Evolutionary conservation across 2,329 filamentous ascomycete species (phyloP).

Genomic region (Fusarium staphyleae): DNA sequence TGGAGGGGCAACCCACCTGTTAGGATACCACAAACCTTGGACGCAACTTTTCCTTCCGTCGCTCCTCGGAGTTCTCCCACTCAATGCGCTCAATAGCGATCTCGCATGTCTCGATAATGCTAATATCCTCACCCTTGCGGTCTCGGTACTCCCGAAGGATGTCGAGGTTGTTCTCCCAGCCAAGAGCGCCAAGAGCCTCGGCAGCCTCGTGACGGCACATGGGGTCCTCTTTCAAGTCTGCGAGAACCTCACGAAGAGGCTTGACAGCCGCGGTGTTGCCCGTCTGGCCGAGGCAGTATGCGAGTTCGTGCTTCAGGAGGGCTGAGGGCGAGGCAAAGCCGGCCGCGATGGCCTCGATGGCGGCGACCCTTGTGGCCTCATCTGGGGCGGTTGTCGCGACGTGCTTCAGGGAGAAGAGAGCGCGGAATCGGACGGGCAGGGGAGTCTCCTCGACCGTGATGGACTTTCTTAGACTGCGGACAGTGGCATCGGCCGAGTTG

Average conservation of each 20-base stretch:
- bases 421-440: conserved; percentile 89
- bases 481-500: conserved; percentile 51
- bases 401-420: conserved; percentile 97
- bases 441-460: conserved; percentile 82
- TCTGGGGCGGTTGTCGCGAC: conserved; percentile 74
- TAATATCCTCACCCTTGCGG: conserved; percentile 75
- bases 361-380: conserved; percentile 61
- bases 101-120: conserved; percentile 94
- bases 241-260: conserved; percentile 75
- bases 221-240: conserved; percentile 81
- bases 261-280: conserved; percentile 77
- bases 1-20: conserved; percentile 30
- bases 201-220: conserved; percentile 98
- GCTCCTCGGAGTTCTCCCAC: conserved; percentile 83
- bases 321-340: conserved; percentile 86
- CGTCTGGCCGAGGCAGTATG: conserved; percentile 95
- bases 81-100: conserved; percentile 93
- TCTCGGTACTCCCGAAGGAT: conserved; percentile 78
- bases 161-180: conserved; percentile 74
- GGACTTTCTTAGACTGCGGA: conserved; percentile 73
- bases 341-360: conserved; percentile 84
- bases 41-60: conserved; percentile 77
- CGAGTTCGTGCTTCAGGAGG: conserved; percentile 93
- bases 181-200: conserved; percentile 89
- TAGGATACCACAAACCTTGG: conserved; percentile 67